A percentile compares a stretch with the other conserved stretches of the same genome.
Conservation (phyloP, 73 alveolate species). For the Paraurostyla sp. region DNA sequence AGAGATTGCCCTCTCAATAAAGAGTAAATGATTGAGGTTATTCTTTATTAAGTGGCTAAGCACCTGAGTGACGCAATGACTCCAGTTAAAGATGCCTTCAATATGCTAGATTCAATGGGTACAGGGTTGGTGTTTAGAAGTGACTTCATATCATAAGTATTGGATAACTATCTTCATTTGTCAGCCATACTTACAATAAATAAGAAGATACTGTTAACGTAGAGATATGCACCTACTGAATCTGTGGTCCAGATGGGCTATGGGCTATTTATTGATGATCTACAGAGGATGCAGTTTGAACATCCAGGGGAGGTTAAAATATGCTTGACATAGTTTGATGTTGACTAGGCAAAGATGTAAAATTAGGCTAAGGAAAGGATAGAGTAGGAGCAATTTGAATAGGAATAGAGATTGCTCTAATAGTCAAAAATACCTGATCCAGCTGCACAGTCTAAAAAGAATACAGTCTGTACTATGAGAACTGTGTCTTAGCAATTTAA, state of each 20-base stretch:
- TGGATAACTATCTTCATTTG: slow-evolving; percentile 13
- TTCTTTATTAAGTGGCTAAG: background rate
- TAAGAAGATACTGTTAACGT: background rate
- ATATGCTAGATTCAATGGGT: background rate
- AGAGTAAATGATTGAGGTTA: slow-evolving; percentile 30
- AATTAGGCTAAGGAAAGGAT: background rate
- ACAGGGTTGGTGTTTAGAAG: slow-evolving; percentile 31
- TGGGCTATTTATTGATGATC: background rate
- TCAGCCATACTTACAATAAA: background rate
- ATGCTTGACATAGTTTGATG: slow-evolving; percentile 5
- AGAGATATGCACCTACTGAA: slow-evolving; percentile 40
- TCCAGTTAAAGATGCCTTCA: slow-evolving; percentile 17
- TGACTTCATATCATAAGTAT: background rate
- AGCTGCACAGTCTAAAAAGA: slow-evolving; percentile 49
- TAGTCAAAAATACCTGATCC: background rate
- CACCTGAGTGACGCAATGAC: background rate
- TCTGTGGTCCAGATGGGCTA: background rate
- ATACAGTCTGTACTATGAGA: slow-evolving; percentile 12
- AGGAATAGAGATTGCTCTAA: background rate
- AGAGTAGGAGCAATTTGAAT: background rate
- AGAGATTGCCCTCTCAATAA: slow-evolving; percentile 12
- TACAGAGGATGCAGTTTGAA: background rate
- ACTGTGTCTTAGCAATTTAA: background rate
- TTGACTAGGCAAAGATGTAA: background rate
- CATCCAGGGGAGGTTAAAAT: background rate